Base-by-base conservation (phyloP, 2,329 filamentous ascomycete species). In the Diaporthe vaccinii region DNA sequence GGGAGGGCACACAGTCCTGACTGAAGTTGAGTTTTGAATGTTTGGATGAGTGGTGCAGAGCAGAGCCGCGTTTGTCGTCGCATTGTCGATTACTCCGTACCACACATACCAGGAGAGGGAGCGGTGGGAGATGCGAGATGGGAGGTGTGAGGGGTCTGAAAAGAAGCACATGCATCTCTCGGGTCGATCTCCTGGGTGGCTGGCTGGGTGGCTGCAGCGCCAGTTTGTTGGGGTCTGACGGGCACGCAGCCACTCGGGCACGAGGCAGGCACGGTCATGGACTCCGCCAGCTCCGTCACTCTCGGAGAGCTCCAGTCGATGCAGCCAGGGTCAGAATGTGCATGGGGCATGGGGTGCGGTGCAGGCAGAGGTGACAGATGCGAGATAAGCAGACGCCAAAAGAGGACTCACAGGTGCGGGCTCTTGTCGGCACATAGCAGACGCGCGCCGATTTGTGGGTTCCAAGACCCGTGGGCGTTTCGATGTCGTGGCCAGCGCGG, bases 311-410 rank as follows among this genome's bases (percentile, higher is more conserved):
- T n/a, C 44, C 62, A 68, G 28, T 68, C 28, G 6, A 31, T 49
- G 28, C 44, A 46, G 41, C 25, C 28, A 51, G 62, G 62, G 62
- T 17, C 62, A 51, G n/a, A 31, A 39, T 14, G 36, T 39, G 36
- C 36, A 39, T 39, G 36, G 36, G 36, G 39, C 36, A 39, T 39
- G 36, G 36, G 36, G 39, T 17, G 59, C n/a, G 15, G 41, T 39
- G 62, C 62, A 53, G 44, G 46, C 28, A 68, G 46, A 68, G 62
- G 62, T 68, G 62, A 67, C 62, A 67, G 62, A 67, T 49, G 62
- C 62, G 62, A 67, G 62, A 67, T 67, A 36, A 67, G 44, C 62
- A 67, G 44, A 51, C n/a, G 28, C 41, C 41, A 67, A 67, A 67
- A 67, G 61, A 67, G 61, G 25, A 34, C 14, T 25, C 17, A 15